Conservation (phyloP, 768 basidiomycete species). For the Leucocoprinus leucothites region DNA sequence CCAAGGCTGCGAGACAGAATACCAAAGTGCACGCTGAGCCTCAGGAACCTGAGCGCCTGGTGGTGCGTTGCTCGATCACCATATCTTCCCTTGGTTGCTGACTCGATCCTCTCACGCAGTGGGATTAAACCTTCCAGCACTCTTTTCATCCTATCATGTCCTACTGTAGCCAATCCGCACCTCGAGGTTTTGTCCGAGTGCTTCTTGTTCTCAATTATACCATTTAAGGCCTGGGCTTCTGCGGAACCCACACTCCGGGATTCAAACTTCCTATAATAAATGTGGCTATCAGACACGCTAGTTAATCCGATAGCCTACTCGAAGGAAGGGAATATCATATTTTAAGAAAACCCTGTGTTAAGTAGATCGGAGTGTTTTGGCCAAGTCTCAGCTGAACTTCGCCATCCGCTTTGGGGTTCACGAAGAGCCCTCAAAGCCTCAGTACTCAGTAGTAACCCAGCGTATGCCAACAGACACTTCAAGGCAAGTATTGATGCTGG, state of each 20-base stretch:
- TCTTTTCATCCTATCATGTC: not conserved
- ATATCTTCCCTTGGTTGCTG: not conserved
- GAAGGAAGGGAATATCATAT: constrained; percentile 7
- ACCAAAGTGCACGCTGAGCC: constrained; percentile 27
- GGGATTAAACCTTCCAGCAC: constrained; percentile 12
- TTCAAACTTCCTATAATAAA: not conserved
- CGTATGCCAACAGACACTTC: too few species aligned
- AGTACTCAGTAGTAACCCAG: too few species aligned
- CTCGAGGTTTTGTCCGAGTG: constrained; percentile 4
- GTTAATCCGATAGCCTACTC: constrained; percentile 8
- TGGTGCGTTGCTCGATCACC: constrained; percentile 28
- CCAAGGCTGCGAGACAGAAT: constrained; percentile 37
- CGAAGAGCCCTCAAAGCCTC: too few species aligned
- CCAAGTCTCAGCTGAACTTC: not conserved
- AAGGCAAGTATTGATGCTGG: too few species aligned
- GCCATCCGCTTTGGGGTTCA: too few species aligned
- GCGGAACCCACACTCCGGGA: not conserved
- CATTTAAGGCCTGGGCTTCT: not conserved
- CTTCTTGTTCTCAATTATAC: constrained; percentile 10
- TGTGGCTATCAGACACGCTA: constrained; percentile 10
- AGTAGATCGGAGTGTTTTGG: not conserved
- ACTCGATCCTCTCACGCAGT: constrained; percentile 10
- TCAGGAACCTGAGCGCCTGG: constrained; percentile 34
- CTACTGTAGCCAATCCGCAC: not conserved
- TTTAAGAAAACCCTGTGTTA: not conserved